Evolutionary conservation across 805 yeast species (phyloP), one percentile per base, ranked within the genome.

Genomic region (Suhomyces faveliae): DNA sequence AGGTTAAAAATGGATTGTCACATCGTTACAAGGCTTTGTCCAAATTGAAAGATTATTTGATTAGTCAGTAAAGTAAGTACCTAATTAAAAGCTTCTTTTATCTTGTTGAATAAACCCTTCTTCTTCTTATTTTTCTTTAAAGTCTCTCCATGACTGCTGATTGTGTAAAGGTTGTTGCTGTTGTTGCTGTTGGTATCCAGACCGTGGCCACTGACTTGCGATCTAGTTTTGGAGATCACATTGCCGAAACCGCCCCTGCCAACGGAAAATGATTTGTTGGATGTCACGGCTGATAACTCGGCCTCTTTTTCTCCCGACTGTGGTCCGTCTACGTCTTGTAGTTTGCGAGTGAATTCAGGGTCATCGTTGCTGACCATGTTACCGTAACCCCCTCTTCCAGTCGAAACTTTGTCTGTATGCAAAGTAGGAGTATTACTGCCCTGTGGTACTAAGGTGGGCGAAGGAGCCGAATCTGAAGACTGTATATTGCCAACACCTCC

Each of bases 11-110:
- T 68, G 63, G 76, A 17, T 87, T 94, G 52, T 85, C 96, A 54
- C 99, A 95, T 62, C 78, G 99, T 59, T 89, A 77, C 61, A 84
- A 78, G 66, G 97, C 99, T 0, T 77, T 94, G 59, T 81, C 74
- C 47, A 79, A 87, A 64, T 78, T 94, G 48, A 81, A 79, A 61
- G 80, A 74, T 21, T 88, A 73, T 55, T 68, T 85, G 51, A 21
- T 47, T 20, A 51, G 45, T 15, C 52, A 58, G 29, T 57, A 51
- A 15, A 37, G 25, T 37, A 12, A 12, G 10, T 37, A 15, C 7
- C 42, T 33, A 43, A 20, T 60, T 63, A 62, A 78, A 78, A 12
- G 74, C 54, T 12, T 55, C 63, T 61, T 71, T 77, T 13, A 81
- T 76, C 60, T 76, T 78, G n/a, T 64, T 63, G 40, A 80, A 61